phyloP scores from a whole-genome alignment of 805 yeast species.

The Yamadazyma tumulicola region DNA sequence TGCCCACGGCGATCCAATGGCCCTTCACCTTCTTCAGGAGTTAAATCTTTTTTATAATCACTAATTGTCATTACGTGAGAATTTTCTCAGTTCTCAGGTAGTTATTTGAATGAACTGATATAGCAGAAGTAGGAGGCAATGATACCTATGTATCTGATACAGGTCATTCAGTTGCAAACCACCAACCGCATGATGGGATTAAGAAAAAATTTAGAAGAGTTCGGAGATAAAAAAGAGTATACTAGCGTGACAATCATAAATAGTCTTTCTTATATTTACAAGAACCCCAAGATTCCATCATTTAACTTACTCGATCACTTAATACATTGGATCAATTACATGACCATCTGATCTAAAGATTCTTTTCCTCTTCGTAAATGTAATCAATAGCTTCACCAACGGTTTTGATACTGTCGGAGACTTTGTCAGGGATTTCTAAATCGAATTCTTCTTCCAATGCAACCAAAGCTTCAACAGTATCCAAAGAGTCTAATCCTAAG shows the following conservation, averaged over 20 bases:
- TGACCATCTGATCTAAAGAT: conserved; percentile 21
- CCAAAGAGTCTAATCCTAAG: conserved; percentile 88
- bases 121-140: no score
- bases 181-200: no score
- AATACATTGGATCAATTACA: neutral
- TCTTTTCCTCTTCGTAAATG: conserved; percentile 62
- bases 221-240: no score
- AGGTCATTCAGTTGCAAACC: no score
- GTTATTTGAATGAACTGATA: no score
- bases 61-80: neutral
- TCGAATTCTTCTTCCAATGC: conserved; percentile 91
- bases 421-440: conserved; percentile 81
- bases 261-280: conserved; percentile 4
- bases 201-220: no score
- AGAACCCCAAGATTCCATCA: no score
- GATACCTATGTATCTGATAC: no score
- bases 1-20: conserved; percentile 4
- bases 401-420: conserved; percentile 90
- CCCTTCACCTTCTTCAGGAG: no score
- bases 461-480: conserved; percentile 92
- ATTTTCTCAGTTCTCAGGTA: no score
- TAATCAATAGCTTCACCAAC: conserved; percentile 92
- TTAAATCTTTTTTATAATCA: no score
- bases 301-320: neutral
- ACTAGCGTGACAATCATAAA: no score